Base-by-base conservation (phyloP, 495 filamentous ascomycete species). In the Penicillium alfredii region DNA sequence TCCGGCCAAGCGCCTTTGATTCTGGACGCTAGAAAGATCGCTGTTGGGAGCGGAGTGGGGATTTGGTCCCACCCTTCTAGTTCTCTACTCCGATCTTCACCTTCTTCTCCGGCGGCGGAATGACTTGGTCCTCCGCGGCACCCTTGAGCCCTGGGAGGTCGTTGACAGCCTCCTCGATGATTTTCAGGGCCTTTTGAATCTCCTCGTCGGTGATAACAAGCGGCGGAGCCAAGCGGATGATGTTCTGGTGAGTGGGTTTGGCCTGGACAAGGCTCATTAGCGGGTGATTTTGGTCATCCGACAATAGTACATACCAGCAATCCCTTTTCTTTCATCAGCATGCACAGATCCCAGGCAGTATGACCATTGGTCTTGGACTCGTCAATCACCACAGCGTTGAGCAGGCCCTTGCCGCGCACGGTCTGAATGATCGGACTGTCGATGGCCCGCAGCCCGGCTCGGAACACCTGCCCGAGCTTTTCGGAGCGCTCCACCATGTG, bases 241-340 rank as follows among this genome's bases (percentile, higher is more conserved):
- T 97, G 58, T 97, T 96, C 50, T 94, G 79, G 63, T 98, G 92
- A 21, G 93, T 99, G 7, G 93, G 93, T 76, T 99, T 99, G 40
- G 92, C 92, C 86, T 94, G 58, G n/a, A n/a, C n/a, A n/a, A n/a
- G n/a, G n/a, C n/a, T n/a, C n/a, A n/a, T n/a, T n/a, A n/a, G n/a
- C n/a, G n/a, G n/a, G n/a, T n/a, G n/a, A n/a, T n/a, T n/a, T n/a
- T n/a, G n/a, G n/a, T n/a, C n/a, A n/a, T n/a, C n/a, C n/a, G n/a
- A n/a, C n/a, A 25, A 5, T 25, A n/a, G 8, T n/a, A 65, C 77
- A 55, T 74, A 94, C 88, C 76, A 98, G 61, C 36, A 98, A 67
- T 30, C 92, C 92, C 74, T 95, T 97, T 61, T 81, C 78, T 74
- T 97, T 97, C 69, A 97, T 75, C 56, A 96, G 56, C 71, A 98